These are phyloP conservation scores for Pseudogymnoascus sp. DNA, from an alignment of 2,329 filamentous ascomycete genomes.

Conservation along the genomic window DNA sequence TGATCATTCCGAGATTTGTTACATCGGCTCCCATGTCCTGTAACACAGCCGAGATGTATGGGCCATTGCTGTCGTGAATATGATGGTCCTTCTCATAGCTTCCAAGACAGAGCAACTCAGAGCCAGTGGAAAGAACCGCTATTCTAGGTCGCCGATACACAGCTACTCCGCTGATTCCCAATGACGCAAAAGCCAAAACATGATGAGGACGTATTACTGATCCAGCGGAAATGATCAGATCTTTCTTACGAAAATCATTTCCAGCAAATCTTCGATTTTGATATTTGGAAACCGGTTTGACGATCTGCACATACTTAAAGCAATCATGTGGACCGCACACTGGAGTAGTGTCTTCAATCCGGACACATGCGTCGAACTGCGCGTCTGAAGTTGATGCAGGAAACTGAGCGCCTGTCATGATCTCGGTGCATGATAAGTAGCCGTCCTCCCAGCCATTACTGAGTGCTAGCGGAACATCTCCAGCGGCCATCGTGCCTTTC, in stretches of 20 bases:
- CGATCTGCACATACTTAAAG: constrained; percentile 15
- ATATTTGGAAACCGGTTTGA: constrained; percentile 14
- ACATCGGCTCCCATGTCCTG: constrained; percentile 14
- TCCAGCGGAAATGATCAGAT: constrained; percentile 15
- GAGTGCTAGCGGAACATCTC: constrained; percentile 14
- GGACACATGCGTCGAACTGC: constrained; percentile 19
- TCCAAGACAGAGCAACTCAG: neutral
- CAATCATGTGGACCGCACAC: too few relatives aligned
- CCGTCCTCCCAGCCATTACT: neutral
- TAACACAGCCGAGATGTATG: constrained; percentile 19
- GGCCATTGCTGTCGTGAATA: constrained; percentile 21
- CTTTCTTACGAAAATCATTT: constrained; percentile 17
- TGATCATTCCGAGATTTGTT: constrained; percentile 19
- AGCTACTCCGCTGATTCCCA: constrained; percentile 11
- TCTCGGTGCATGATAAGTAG: constrained; percentile 19
- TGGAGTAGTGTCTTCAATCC: constrained; percentile 17
- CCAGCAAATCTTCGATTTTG: constrained; percentile 21
- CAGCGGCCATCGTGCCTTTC: constrained; percentile 17
- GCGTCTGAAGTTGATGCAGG: constrained; percentile 10
- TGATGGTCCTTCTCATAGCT: neutral
- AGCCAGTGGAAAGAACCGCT: neutral
- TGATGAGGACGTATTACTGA: constrained; percentile 16
- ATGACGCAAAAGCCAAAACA: constrained; percentile 22
- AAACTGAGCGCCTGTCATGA: constrained; percentile 25
- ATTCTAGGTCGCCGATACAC: neutral